A percentile compares a stretch with the other conserved stretches of the same genome.
Conservation (phyloP, 2,329 filamentous ascomycete genomes). For the Talaromyces albobiverticillius region DNA sequence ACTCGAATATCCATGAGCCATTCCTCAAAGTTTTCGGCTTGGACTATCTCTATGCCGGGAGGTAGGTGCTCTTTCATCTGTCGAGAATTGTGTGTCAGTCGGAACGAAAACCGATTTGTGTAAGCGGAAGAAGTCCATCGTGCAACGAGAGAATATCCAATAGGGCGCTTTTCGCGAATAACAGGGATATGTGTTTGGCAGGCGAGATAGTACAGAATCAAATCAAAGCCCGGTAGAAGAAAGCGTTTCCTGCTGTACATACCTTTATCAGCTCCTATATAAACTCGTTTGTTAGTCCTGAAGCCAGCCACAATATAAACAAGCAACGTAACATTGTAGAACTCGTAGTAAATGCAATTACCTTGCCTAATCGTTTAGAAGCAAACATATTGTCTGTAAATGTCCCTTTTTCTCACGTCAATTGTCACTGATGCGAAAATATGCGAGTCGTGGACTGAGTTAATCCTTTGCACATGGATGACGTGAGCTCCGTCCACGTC, state of each 20-base stretch:
- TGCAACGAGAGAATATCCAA: neutral
- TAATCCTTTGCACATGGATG: neutral
- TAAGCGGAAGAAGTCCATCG: neutral
- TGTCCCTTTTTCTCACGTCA: neutral
- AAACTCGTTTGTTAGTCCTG: conserved; percentile 23
- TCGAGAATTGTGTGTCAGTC: neutral
- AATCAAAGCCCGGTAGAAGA: neutral
- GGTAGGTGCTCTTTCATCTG: conserved; percentile 59
- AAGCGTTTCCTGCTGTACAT: conserved; percentile 17
- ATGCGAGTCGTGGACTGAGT: neutral
- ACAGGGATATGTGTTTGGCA: neutral
- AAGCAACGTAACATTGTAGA: too few species aligned
- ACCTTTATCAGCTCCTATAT: conserved; percentile 56
- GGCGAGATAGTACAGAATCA: neutral
- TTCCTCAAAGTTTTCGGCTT: conserved; percentile 77
- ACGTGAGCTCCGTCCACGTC: conserved; percentile 2
- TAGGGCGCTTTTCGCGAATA: neutral
- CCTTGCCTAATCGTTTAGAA: conserved; percentile 47
- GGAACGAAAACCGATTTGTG: neutral
- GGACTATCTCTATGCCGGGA: conserved; percentile 72
- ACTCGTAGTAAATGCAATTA: conserved; percentile 21
- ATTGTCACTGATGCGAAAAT: neutral
- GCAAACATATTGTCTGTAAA: conserved; percentile 45
- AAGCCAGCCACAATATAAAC: neutral
- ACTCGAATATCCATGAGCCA: conserved; percentile 93